Base-by-base conservation (phyloP, 176 grass and related monocot genomes). In the Paspalum notatum region DNA sequence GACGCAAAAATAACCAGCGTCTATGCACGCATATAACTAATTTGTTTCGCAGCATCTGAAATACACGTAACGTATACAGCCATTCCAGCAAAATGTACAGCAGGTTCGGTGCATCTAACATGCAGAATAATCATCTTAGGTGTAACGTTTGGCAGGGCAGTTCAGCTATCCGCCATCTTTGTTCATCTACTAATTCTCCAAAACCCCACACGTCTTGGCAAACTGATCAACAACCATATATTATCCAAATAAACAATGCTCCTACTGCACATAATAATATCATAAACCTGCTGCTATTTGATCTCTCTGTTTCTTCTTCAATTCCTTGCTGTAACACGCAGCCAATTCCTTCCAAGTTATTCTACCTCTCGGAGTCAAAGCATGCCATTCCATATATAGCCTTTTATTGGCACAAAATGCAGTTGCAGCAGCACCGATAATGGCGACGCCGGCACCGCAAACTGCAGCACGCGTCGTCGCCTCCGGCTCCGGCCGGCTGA, bases 71-170 rank as follows among this genome's bases (percentile, higher is more conserved):
- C 41, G 24, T 46, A 46, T 11, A 20, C 3, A 12, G 42, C 42
- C 12, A 70, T 48, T 26, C 18, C 39, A 66, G 18, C 5, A 74
- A 75, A 44, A 59, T 9, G 5, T 25, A 22, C 0, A 10, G 22
- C n/a, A 20, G n/a, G 77, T 68, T 80, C 55, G 77, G 48, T 80
- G 63, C 32, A 80, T 53, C 62, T 55, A 55, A 68, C 75, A n/a
- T 64, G 45, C 27, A 44, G n/a, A 67, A 68, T 68, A 56, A 0
- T 57, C 39, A 13, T 5, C 77, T 44, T 55, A 80, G 77, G 77
- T 80, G 50, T 57, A 68, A 27, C 21, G 9, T 43, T 67, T 68
- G 77, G 63, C 21, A 45, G 64, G 39, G 39, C 39, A 43, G 77
- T 55, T 80, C 38, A 80, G 63, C 77, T 80, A 80, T 26, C 61